phyloP scores from a whole-genome alignment of 352 stramenopile species.

The Discostella stelligera region DNA sequence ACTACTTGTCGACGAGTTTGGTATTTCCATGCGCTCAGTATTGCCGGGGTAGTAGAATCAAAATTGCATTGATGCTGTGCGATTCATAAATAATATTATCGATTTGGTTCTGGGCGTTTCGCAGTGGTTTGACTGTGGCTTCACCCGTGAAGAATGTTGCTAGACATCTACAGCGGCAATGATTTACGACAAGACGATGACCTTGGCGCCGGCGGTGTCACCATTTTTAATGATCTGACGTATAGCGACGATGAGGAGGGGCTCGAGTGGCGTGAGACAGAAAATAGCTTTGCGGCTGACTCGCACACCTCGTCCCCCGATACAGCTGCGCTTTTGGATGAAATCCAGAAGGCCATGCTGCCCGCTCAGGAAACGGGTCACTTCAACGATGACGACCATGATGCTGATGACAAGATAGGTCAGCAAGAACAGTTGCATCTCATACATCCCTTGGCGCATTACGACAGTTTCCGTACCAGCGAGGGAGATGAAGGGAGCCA shows the following conservation, averaged over 20 bases:
- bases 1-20: neutral
- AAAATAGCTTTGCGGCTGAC: neutral
- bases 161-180: neutral
- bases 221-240: constrained; percentile 49
- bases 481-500: constrained; percentile 36
- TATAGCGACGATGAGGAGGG: constrained; percentile 53
- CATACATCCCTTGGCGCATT: constrained; percentile 34
- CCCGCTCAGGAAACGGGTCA: neutral
- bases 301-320: constrained; percentile 20
- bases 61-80: neutral
- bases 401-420: neutral
- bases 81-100: neutral
- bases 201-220: neutral
- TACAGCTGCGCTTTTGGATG: constrained; percentile 20
- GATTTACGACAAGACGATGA: neutral
- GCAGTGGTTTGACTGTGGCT: neutral
- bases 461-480: constrained; percentile 11
- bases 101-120: neutral
- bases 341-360: constrained; percentile 27
- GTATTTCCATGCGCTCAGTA: neutral
- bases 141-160: neutral
- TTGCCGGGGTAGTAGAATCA: neutral
- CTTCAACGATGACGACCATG: neutral
- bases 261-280: constrained; percentile 17
- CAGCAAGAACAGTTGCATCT: constrained; percentile 23